Evolutionary conservation across 495 filamentous ascomycete genomes (phyloP).

Genomic region (Aspergillus campestris): DNA sequence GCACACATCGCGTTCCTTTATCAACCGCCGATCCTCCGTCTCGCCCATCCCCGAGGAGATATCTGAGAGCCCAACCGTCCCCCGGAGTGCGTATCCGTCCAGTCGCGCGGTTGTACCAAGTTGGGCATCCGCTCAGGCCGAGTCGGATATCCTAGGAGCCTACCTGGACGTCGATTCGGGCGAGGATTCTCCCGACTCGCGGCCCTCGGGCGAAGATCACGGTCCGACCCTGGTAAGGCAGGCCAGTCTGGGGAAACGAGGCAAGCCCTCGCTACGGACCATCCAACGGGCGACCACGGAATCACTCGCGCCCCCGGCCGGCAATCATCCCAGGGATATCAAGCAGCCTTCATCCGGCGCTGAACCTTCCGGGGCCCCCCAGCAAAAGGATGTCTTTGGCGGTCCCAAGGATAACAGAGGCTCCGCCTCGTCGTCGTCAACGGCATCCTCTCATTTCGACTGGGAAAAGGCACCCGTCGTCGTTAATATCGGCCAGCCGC

Average conservation of each 20-base stretch:
- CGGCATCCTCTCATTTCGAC: conserved; percentile 21
- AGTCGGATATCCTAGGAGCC: conserved; percentile 36
- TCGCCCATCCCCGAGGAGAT: conserved; percentile 86
- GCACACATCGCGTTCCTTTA: conserved; percentile 9
- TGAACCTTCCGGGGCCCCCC: conserved; percentile 4
- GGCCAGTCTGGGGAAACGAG: conserved; percentile 68
- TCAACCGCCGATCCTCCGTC: conserved; percentile 58
- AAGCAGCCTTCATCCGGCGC: conserved; percentile 13
- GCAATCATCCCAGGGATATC: conserved; percentile 5
- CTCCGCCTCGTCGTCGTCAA: conserved; percentile 23
- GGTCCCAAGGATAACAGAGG: conserved; percentile 14
- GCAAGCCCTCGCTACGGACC: conserved; percentile 62
- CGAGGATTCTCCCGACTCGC: conserved; percentile 23
- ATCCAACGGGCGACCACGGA: conserved; percentile 38
- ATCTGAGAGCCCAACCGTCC: conserved; percentile 37
- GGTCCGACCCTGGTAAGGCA: conserved; percentile 61
- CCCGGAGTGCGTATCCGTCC: conserved; percentile 69
- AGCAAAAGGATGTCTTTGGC: conserved; percentile 14
- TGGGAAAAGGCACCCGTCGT: conserved; percentile 31
- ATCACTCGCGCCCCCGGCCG: conserved; percentile 12
- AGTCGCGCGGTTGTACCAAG: conserved; percentile 70
- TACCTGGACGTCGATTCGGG: conserved; percentile 34
- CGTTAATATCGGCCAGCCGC: conserved; percentile 9
- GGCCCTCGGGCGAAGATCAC: conserved; percentile 35
- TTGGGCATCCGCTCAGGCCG: conserved; percentile 50